Conservation (phyloP, 1,284 basidiomycete genomes). For the Sporisorium scitamineum region DNA sequence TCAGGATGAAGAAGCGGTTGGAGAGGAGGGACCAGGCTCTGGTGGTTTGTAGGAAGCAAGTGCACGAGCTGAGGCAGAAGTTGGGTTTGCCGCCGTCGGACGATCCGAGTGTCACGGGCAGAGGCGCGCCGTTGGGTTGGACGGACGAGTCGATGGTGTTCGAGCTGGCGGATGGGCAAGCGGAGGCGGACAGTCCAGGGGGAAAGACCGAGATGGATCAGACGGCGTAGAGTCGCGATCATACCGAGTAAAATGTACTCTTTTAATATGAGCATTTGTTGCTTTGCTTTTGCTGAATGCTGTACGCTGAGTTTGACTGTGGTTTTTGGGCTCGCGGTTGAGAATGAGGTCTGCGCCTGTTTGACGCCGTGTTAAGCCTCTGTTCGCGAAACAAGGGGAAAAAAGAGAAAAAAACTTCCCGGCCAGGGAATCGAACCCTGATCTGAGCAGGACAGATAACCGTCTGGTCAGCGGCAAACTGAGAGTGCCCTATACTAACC, state of each 20-base stretch:
- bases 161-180: background rate
- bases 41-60: constrained; percentile 77
- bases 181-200: background rate
- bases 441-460: constrained; percentile 23
- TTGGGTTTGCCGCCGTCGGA: constrained; percentile 58
- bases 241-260: too few species aligned
- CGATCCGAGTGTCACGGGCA: constrained; percentile 40
- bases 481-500: constrained; percentile 51
- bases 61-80: constrained; percentile 75
- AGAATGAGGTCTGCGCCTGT: too few species aligned
- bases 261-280: background rate
- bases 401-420: constrained; percentile 24
- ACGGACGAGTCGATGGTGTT: constrained; percentile 10
- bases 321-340: background rate
- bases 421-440: constrained; percentile 58
- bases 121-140: constrained; percentile 32
- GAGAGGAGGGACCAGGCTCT: constrained; percentile 87
- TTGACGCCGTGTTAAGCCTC: too few species aligned
- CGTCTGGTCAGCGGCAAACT: background rate
- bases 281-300: background rate
- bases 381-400: background rate
- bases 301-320: background rate
- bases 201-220: constrained; percentile 39
- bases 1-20: constrained; percentile 80
- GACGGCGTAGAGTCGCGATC: constrained; percentile 12